Conservation (phyloP, 2,329 filamentous ascomycete species). For the Ascochyta lentis region DNA sequence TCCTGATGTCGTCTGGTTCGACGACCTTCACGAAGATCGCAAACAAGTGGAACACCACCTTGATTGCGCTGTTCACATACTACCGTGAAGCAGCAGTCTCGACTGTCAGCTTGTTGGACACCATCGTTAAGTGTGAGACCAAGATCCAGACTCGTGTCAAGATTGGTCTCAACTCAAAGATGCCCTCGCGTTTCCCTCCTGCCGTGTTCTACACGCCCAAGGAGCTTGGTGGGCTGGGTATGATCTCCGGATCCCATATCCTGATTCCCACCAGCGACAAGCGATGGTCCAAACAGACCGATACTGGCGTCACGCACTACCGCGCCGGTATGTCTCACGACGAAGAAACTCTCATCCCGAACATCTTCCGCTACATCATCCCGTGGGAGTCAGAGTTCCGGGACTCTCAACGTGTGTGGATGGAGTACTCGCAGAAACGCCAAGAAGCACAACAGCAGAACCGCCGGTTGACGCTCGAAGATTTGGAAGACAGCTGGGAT, state of each 20-base stretch:
- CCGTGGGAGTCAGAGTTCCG: conserved; percentile 99
- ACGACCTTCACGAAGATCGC: conserved; percentile 99
- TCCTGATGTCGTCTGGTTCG: conserved; percentile 98
- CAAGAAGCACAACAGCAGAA: conserved; percentile 98
- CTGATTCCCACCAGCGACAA: conserved; percentile 97
- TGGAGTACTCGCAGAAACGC: conserved; percentile 97
- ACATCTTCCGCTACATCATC: conserved; percentile 99
- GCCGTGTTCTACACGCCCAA: conserved; percentile 99
- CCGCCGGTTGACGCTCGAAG: conserved; percentile 88
- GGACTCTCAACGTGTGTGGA: conserved; percentile 98
- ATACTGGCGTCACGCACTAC: conserved; percentile 96
- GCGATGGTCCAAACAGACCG: conserved; percentile 97
- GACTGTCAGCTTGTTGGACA: conserved; percentile 91
- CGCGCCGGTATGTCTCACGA: conserved; percentile 97
- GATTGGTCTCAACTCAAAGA: conserved; percentile 98
- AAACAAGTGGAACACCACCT: conserved; percentile 98
- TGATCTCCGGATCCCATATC: conserved; percentile 99
- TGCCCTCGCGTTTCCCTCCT: conserved; percentile 97
- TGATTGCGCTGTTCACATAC: conserved; percentile 98
- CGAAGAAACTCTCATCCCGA: conserved; percentile 95
- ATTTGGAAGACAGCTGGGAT: conserved; percentile 98
- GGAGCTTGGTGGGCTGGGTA: conserved; percentile 93
- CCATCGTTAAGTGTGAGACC: conserved; percentile 98
- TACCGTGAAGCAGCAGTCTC: conserved; percentile 97
- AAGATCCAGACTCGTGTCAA: conserved; percentile 99